phyloP scores from a whole-genome alignment of 352 stramenopile genomes.

The Phytophthora tentaculata region DNA sequence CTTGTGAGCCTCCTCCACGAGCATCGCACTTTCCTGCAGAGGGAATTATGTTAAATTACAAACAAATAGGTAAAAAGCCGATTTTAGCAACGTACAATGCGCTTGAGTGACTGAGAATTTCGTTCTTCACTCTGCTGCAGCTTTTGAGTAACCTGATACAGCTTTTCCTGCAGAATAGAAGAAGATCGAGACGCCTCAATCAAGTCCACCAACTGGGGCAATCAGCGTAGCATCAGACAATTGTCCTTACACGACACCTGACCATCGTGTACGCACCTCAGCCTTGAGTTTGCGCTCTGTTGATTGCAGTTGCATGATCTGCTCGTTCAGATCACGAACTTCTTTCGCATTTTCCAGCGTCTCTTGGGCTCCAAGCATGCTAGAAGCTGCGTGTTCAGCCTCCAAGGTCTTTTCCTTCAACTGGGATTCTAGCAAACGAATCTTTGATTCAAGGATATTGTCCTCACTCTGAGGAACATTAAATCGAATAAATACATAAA shows the following conservation, averaged over 20 bases:
- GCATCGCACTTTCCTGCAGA: slow-evolving; percentile 47
- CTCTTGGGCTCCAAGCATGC: slow-evolving; percentile 51
- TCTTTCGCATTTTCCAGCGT: slow-evolving; percentile 58
- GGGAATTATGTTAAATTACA: slow-evolving; percentile 7
- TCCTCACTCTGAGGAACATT: slow-evolving; percentile 57
- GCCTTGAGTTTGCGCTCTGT: slow-evolving; percentile 72
- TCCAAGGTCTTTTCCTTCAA: slow-evolving; percentile 69
- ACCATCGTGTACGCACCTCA: slow-evolving; percentile 46
- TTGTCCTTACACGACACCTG: neutral
- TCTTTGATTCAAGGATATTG: slow-evolving; percentile 67
- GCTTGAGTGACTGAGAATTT: slow-evolving; percentile 47
- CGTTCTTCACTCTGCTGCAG: slow-evolving; percentile 61
- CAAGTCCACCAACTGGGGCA: slow-evolving; percentile 59
- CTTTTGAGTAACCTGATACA: slow-evolving; percentile 62
- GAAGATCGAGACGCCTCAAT: slow-evolving; percentile 72
- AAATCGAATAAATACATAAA: slow-evolving; percentile 30
- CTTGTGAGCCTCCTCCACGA: slow-evolving; percentile 50
- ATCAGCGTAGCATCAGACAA: neutral
- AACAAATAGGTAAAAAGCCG: neutral
- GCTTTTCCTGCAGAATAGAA: slow-evolving; percentile 67
- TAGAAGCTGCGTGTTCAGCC: slow-evolving; percentile 49
- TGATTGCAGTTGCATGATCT: slow-evolving; percentile 65
- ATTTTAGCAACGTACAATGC: slow-evolving; percentile 48
- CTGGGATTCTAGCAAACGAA: slow-evolving; percentile 67
- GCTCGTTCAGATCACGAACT: slow-evolving; percentile 61